Evolutionary conservation across 108 stramenopile genomes (phyloP).

Genomic region (Schizochytrium sp.): DNA sequence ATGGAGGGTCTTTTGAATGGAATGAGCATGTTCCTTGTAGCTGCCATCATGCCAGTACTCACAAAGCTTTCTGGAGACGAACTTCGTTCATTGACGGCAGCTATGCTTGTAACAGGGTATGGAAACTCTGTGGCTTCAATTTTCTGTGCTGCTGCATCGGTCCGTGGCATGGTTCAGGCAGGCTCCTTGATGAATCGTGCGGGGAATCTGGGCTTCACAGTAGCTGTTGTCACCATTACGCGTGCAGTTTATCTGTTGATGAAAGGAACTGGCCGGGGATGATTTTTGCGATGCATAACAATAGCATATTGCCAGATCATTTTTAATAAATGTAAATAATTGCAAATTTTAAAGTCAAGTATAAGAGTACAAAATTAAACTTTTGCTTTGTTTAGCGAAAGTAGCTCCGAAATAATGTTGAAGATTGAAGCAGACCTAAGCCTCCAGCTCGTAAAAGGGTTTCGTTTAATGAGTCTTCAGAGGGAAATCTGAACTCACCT

Average conservation of each 20-base stretch:
- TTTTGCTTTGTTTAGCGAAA: not conserved
- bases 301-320: too few species aligned
- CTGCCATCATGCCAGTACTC: conserved; percentile 2
- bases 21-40: conserved; percentile 36
- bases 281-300: too few species aligned
- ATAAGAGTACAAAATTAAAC: too few species aligned
- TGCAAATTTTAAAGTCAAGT: too few species aligned
- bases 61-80: not conserved
- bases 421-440: not conserved
- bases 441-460: not conserved
- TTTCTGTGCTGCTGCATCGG: not conserved
- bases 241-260: not conserved
- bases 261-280: not conserved
- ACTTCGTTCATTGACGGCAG: not conserved
- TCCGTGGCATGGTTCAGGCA: not conserved
- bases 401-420: not conserved
- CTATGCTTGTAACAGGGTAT: not conserved
- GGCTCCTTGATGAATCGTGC: conserved; percentile 1
- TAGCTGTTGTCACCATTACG: conserved; percentile 14
- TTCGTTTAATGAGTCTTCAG: conserved; percentile 7
- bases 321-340: too few species aligned
- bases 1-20: not conserved
- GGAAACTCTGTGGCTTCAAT: not conserved
- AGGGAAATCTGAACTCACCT: not conserved
- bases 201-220: not conserved